Conservation (phyloP, 805 yeast genomes). For the Grigorovia humatica region DNA sequence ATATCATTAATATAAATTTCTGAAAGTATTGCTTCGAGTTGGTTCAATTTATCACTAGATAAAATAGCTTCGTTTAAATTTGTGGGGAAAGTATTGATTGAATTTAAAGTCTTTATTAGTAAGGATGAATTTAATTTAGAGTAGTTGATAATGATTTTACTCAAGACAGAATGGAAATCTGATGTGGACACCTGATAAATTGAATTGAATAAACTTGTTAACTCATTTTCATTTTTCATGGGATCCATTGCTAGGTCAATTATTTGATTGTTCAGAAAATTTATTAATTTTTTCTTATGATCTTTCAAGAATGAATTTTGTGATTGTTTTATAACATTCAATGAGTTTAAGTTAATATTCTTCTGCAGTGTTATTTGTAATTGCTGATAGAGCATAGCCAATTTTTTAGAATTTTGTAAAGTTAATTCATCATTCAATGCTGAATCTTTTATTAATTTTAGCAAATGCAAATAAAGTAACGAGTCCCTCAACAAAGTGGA, state of each 20-base stretch:
- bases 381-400: conserved; percentile 21
- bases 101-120: conserved; percentile 21
- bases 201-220: conserved; percentile 4
- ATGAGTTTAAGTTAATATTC: conserved; percentile 19
- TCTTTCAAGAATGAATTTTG: conserved; percentile 13
- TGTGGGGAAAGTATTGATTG: conserved; percentile 18
- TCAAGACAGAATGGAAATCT: conserved; percentile 16
- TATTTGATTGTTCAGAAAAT: background rate
- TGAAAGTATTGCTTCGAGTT: background rate
- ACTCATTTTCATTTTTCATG: background rate
- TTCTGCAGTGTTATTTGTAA: conserved; percentile 16
- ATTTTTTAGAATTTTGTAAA: conserved; percentile 2
- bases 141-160: conserved; percentile 16
- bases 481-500: conserved; percentile 24
- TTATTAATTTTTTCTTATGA: conserved; percentile 13
- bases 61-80: conserved; percentile 14
- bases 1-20: background rate
- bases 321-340: conserved; percentile 19
- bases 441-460: conserved; percentile 14
- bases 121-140: conserved; percentile 13
- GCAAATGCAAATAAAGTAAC: conserved; percentile 19
- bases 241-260: background rate
- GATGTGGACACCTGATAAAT: conserved; percentile 15
- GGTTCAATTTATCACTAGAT: background rate
- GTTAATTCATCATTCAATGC: background rate